A percentile compares a stretch with the other conserved stretches of the same genome.
phyloP scores from a whole-genome alignment of 495 filamentous ascomycete species.

The Amphirosellinia nigrospora region DNA sequence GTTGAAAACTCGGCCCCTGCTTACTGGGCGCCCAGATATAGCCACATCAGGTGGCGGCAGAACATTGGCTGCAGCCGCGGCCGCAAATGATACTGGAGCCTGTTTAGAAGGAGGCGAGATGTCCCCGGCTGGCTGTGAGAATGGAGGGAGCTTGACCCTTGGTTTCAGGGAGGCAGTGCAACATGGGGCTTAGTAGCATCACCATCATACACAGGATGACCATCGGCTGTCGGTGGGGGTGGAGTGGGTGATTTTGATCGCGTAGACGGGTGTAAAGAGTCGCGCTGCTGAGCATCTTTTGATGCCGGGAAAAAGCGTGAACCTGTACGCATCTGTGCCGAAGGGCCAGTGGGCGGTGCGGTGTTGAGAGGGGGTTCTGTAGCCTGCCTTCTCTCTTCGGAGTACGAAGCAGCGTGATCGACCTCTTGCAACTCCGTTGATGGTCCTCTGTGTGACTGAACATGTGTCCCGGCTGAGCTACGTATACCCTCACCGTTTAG shows the following conservation, averaged over 20 bases:
- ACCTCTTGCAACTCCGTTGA: slow-evolving; percentile 17
- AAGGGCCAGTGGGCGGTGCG: slow-evolving; percentile 45
- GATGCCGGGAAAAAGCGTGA: slow-evolving; percentile 73
- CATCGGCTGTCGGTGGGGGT: slow-evolving; percentile 73
- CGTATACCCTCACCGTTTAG: slow-evolving; percentile 23
- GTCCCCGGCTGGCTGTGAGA: slow-evolving; percentile 40
- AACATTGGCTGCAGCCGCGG: slow-evolving; percentile 46
- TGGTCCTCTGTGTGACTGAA: slow-evolving; percentile 5
- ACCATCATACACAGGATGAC: slow-evolving; percentile 74
- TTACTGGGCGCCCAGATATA: slow-evolving; percentile 34
- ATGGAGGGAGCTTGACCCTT: slow-evolving; percentile 74
- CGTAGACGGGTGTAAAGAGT: slow-evolving; percentile 1
- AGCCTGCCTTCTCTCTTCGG: slow-evolving; percentile 46
- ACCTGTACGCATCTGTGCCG: slow-evolving; percentile 51
- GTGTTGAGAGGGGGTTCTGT: slow-evolving; percentile 13
- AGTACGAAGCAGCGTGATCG: slow-evolving; percentile 18
- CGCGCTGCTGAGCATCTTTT: slow-evolving; percentile 23
- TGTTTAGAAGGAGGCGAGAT: slow-evolving; percentile 47
- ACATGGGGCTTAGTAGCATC: slow-evolving; percentile 69
- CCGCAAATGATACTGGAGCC: slow-evolving; percentile 60
- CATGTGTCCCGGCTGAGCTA: slow-evolving; percentile 5
- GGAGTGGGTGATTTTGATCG: slow-evolving; percentile 65
- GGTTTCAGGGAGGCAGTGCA: slow-evolving; percentile 69
- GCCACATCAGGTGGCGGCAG: slow-evolving; percentile 14
- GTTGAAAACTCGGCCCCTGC: slow-evolving; percentile 32